phyloP scores from a whole-genome alignment of 257 asterid species.

The Avicennia marina region DNA sequence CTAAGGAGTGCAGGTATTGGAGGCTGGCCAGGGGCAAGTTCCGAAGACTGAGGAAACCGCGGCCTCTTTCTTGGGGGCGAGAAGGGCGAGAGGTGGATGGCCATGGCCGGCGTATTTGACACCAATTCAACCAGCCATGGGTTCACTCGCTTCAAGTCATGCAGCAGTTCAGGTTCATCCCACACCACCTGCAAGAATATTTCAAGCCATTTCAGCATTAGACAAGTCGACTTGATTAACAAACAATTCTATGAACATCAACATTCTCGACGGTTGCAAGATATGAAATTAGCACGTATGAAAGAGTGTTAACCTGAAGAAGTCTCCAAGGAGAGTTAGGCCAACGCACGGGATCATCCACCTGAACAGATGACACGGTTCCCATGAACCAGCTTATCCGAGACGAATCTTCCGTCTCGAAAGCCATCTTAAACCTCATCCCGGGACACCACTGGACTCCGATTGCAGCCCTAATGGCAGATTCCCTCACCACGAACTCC shows the following conservation, averaged over 20 bases:
- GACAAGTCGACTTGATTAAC: too few species aligned
- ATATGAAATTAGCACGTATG: too few species aligned
- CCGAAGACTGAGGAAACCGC: slow-evolving; percentile 48
- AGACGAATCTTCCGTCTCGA: slow-evolving; percentile 94
- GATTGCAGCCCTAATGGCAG: slow-evolving; percentile 62
- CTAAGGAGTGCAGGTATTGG: slow-evolving; percentile 44
- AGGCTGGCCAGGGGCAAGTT: slow-evolving; percentile 48
- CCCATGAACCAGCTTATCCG: slow-evolving; percentile 99
- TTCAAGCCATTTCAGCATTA: too few species aligned
- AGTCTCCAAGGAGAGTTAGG: slow-evolving; percentile 98
- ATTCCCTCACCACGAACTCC: slow-evolving; percentile 78
- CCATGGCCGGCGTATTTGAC: slow-evolving; percentile 55
- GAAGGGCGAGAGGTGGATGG: slow-evolving; percentile 64
- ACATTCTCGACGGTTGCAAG: neutral
- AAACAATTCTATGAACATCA: too few species aligned
- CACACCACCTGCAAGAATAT: slow-evolving; percentile 75
- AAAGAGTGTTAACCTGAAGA: slow-evolving; percentile 61
- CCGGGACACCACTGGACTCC: slow-evolving; percentile 81
- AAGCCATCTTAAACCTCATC: slow-evolving; percentile 91
- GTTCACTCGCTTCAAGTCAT: slow-evolving; percentile 74
- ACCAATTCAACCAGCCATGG: slow-evolving; percentile 89
- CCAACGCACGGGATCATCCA: slow-evolving; percentile 83
- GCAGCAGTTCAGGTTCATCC: slow-evolving; percentile 93
- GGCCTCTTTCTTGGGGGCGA: slow-evolving; percentile 67
- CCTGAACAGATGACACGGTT: slow-evolving; percentile 68